phyloP scores from a whole-genome alignment of 495 filamentous ascomycete species.

The Filosporella fistucella region DNA sequence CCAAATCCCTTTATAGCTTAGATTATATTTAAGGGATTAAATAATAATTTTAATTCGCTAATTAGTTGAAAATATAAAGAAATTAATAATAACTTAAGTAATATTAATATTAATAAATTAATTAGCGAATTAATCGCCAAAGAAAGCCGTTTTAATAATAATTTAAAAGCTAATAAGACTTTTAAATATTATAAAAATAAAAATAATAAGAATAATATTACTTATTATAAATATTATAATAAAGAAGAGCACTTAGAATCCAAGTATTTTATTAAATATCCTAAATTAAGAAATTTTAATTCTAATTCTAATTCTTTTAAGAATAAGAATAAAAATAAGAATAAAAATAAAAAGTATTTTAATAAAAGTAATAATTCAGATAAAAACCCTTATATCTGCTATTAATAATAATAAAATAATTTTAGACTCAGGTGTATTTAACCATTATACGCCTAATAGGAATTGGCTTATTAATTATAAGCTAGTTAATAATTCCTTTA shows the following conservation, averaged over 20 bases:
- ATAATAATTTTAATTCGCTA: conserved; percentile 1
- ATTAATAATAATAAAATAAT: conserved; percentile 4
- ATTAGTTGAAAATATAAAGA: conserved; percentile 5
- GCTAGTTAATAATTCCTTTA: background rate
- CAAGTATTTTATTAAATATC: conserved; percentile 9
- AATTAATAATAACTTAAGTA: background rate
- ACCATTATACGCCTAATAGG: conserved; percentile 11
- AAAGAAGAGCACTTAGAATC: conserved; percentile 3
- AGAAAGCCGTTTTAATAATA: background rate
- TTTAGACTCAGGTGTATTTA: conserved; percentile 4
- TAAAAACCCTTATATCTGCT: background rate
- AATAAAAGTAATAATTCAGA: background rate
- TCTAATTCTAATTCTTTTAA: background rate
- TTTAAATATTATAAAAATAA: no score
- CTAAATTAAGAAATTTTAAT: conserved; percentile 2
- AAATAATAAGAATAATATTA: background rate
- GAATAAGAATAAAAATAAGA: background rate
- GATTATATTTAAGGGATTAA: conserved; percentile 6
- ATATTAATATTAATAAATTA: conserved; percentile 8
- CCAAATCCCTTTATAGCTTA: background rate
- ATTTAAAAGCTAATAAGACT: no score
- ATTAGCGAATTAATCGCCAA: conserved; percentile 1
- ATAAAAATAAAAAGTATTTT: background rate
- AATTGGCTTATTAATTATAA: conserved; percentile 13
- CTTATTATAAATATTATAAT: conserved; percentile 6